A percentile compares a stretch with the other conserved stretches of the same genome.
phyloP scores from a whole-genome alignment of 2,329 filamentous ascomycete species.

The Fusarium sp. region DNA sequence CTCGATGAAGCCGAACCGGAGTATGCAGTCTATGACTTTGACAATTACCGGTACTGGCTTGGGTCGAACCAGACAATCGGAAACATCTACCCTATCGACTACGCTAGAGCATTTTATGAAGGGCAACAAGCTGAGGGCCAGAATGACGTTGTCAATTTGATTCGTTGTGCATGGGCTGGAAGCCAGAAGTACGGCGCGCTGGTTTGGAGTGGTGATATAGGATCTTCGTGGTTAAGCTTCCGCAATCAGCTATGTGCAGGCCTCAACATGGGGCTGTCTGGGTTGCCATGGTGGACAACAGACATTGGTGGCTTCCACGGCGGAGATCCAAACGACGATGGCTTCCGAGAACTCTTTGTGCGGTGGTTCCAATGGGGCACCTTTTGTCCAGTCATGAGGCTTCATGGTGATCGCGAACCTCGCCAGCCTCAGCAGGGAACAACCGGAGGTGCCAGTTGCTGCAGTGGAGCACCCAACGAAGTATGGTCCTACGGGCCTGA shows the following conservation, averaged over 20 bases:
- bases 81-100: slow-evolving; percentile 73
- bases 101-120: slow-evolving; percentile 71
- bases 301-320: slow-evolving; percentile 81
- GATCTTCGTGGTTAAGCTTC: slow-evolving; percentile 70
- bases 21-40: slow-evolving; percentile 76
- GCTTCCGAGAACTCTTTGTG: slow-evolving; percentile 75
- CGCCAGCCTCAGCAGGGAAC: slow-evolving; percentile 56
- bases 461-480: slow-evolving; percentile 71
- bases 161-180: slow-evolving; percentile 66
- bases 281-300: slow-evolving; percentile 79
- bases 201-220: slow-evolving; percentile 79
- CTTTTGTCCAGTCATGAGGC: slow-evolving; percentile 77
- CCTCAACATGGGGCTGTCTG: slow-evolving; percentile 76
- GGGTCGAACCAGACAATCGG: slow-evolving; percentile 61
- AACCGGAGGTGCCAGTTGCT: slow-evolving; percentile 59
- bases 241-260: slow-evolving; percentile 75
- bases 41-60: slow-evolving; percentile 67
- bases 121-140: slow-evolving; percentile 61
- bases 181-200: slow-evolving; percentile 76
- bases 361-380: slow-evolving; percentile 80
- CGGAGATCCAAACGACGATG: slow-evolving; percentile 68
- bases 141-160: slow-evolving; percentile 68
- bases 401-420: slow-evolving; percentile 78
- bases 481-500: slow-evolving; percentile 77
- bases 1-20: slow-evolving; percentile 80